Conservation (phyloP, 2,329 filamentous ascomycete genomes). For the Tolypocladium inflatum region DNA sequence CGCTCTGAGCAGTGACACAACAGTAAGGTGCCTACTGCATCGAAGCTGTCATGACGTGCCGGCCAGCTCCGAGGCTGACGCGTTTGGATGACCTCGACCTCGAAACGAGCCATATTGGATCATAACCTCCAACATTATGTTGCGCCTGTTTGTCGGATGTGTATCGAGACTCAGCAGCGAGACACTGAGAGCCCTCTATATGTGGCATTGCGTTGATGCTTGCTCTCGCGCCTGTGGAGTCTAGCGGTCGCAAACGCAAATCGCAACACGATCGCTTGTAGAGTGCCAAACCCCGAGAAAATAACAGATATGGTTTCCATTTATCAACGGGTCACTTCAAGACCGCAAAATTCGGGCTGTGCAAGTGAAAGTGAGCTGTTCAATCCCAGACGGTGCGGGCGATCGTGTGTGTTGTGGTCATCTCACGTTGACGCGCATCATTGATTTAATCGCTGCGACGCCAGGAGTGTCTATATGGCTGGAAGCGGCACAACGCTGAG, state of each 20-base stretch:
- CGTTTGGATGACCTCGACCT: not conserved
- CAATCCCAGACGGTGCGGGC: not conserved
- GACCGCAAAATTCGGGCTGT: not conserved
- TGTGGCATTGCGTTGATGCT: not conserved
- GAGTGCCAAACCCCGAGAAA: not conserved
- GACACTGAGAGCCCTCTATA: not conserved
- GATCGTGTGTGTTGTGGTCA: not conserved
- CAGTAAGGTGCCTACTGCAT: not conserved
- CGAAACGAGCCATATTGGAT: not conserved
- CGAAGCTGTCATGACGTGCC: not conserved
- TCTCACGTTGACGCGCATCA: not conserved
- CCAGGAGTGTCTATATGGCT: not conserved
- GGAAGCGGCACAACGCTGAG: not conserved
- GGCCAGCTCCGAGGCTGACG: too few relatives aligned
- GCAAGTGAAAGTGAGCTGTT: too few relatives aligned
- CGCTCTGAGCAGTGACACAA: too few relatives aligned
- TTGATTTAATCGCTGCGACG: not conserved
- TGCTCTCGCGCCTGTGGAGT: not conserved
- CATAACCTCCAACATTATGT: not conserved
- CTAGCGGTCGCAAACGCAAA: not conserved
- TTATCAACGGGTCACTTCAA: not conserved
- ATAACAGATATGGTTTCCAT: not conserved
- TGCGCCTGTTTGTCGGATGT: not conserved
- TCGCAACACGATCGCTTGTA: not conserved
- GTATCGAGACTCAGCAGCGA: not conserved